phyloP scores from a whole-genome alignment of 2,329 filamentous ascomycete genomes.

The Claviceps sorghi region DNA sequence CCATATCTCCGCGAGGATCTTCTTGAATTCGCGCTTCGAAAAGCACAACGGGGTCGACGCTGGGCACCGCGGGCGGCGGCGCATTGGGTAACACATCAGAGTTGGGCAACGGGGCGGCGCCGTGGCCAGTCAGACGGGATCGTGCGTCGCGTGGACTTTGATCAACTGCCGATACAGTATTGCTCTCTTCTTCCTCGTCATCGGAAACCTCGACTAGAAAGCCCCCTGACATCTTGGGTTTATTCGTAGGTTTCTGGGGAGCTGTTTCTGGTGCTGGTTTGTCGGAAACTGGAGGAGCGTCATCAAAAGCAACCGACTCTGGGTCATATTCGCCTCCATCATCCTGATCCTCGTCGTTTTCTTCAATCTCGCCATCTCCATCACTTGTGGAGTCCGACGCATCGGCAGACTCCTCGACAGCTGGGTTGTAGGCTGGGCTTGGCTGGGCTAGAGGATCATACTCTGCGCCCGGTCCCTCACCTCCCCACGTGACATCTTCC shows the following conservation, averaged over 20 bases:
- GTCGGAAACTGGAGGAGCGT: constrained; percentile 24
- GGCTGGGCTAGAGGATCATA: constrained; percentile 41
- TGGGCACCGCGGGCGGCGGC: constrained; percentile 24
- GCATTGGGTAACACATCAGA: constrained; percentile 17
- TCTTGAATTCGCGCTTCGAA: constrained; percentile 85
- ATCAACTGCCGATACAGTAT: constrained; percentile 7
- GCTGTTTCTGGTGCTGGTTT: constrained; percentile 14
- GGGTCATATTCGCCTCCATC: constrained; percentile 45
- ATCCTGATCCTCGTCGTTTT: constrained; percentile 37
- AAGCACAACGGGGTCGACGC: constrained; percentile 56
- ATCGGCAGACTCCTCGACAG: constrained; percentile 35
- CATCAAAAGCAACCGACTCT: constrained; percentile 34
- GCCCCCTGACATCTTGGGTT: constrained; percentile 45
- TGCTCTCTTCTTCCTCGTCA: constrained; percentile 32
- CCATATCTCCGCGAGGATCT: constrained; percentile 81
- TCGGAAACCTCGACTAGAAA: constrained; percentile 48
- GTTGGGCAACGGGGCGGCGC: constrained; percentile 9
- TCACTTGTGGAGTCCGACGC: constrained; percentile 35
- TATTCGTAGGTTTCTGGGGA: constrained; percentile 22
- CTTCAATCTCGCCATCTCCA: constrained; percentile 30
- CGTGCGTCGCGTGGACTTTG: constrained; percentile 8
- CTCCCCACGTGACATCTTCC: constrained; percentile 33
- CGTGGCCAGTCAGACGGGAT: constrained; percentile 7
- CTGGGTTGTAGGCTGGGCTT: constrained; percentile 35
- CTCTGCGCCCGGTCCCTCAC: constrained; percentile 38